Percentiles rank a stretch among this genome's conserved stretches.
phyloP scores from a whole-genome alignment of 345 rosid species.

The Salix suchowensis region DNA sequence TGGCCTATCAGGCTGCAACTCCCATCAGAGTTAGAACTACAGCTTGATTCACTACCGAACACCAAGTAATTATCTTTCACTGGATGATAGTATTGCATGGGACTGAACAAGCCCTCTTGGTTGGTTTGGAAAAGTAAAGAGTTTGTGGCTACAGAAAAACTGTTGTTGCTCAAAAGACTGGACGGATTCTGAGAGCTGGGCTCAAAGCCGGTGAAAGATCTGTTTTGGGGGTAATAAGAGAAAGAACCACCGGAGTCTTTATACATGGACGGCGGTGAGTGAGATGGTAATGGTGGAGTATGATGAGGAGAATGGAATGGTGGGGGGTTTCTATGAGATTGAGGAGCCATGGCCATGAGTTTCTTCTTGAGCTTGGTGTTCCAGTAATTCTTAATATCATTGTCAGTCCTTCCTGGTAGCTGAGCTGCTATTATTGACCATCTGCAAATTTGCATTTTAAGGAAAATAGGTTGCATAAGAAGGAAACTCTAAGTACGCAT shows the following conservation, averaged over 20 bases:
- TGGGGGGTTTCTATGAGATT: conserved; percentile 38
- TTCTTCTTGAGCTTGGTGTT: conserved; percentile 95
- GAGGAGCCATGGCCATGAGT: conserved; percentile 47
- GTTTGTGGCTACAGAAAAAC: neutral
- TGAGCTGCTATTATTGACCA: conserved; percentile 99
- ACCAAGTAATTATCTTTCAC: conserved; percentile 40
- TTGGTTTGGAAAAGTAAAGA: conserved; percentile 16
- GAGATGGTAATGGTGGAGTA: conserved; percentile 19
- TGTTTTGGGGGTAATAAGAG: conserved; percentile 10
- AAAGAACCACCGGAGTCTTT: conserved; percentile 17
- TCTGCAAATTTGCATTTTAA: conserved; percentile 37
- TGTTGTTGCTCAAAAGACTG: conserved; percentile 18
- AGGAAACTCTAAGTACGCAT: neutral
- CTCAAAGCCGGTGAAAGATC: conserved; percentile 27
- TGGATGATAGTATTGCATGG: conserved; percentile 33
- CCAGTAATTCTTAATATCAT: conserved; percentile 94
- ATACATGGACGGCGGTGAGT: conserved; percentile 18
- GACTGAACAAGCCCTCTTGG: conserved; percentile 29
- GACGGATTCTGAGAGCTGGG: conserved; percentile 18
- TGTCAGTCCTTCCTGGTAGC: conserved; percentile 89
- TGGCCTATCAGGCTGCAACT: conserved; percentile 46
- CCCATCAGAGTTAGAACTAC: conserved; percentile 54
- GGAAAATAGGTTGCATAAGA: conserved; percentile 12
- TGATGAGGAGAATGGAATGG: conserved; percentile 36
- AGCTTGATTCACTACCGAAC: conserved; percentile 60